Evolutionary conservation across 2,329 filamentous ascomycete species (phyloP).

Genomic region (Eurotiales sp.): DNA sequence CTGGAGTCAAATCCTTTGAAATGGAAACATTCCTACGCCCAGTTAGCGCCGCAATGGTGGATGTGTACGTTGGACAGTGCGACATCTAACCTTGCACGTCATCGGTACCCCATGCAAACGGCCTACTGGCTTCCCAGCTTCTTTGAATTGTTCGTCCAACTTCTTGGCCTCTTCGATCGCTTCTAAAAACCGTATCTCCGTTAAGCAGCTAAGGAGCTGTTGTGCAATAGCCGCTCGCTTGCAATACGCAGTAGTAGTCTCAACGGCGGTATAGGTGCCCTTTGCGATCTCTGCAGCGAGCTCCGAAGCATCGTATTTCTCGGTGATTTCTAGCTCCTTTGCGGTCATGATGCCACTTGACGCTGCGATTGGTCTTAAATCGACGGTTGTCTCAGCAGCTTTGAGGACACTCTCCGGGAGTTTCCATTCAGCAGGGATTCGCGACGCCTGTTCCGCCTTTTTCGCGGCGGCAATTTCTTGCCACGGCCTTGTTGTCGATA

Average conservation of each 20-base stretch:
- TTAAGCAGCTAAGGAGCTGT: conserved; percentile 46
- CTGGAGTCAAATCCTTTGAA: conserved; percentile 51
- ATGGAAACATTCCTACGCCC: conserved; percentile 45
- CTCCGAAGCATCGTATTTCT: conserved; percentile 45
- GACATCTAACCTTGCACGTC: conserved; percentile 56
- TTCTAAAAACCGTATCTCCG: conserved; percentile 50
- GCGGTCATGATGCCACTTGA: conserved; percentile 49
- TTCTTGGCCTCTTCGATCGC: conserved; percentile 47
- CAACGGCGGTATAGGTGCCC: conserved; percentile 35
- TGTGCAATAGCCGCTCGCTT: conserved; percentile 44
- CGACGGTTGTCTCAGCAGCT: conserved; percentile 25
- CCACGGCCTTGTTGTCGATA: neutral
- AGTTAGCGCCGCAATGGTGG: conserved; percentile 40
- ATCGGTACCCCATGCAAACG: conserved; percentile 62
- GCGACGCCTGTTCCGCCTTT: conserved; percentile 17
- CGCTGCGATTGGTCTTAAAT: conserved; percentile 16
- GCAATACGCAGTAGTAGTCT: conserved; percentile 54
- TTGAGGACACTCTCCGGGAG: conserved; percentile 18
- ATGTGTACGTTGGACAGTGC: conserved; percentile 42
- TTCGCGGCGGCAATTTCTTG: neutral
- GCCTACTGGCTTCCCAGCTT: conserved; percentile 44
- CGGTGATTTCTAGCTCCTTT: conserved; percentile 54
- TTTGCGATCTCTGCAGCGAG: conserved; percentile 33
- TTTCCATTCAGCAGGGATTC: conserved; percentile 27
- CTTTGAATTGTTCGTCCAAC: conserved; percentile 45